Base-by-base conservation (phyloP, 1,284 basidiomycete genomes). In the Austroboletus novae-zelandiae region DNA sequence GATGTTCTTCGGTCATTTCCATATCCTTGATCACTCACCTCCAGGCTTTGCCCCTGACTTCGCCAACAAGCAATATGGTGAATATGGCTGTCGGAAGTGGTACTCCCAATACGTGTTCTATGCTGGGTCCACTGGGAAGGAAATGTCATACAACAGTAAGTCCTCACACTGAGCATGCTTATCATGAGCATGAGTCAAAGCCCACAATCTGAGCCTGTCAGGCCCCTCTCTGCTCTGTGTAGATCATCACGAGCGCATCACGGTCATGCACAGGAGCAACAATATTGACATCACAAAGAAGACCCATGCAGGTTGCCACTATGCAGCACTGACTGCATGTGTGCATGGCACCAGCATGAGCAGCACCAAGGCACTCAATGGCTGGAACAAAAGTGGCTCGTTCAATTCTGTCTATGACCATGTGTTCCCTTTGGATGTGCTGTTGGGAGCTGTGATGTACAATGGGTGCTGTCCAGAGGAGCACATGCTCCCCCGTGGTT, bases 11-110 rank as follows among this genome's bases (percentile, higher is more conserved):
- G 54, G 34, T 1, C 40, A 51, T 10, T 68, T 64, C 40, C 65
- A 68, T 37, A 36, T 68, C 14, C 13, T 55, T 4, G 40, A 45
- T 10, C 35, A 23, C 5, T 29, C 47, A 7, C 37, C 51, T 1
- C 64, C 57, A 3, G 42, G 49, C 18, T 68, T 66, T 41, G 47
- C 40, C 2, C 61, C 64, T 10, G 57, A 64, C 30, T 66, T 62
- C 36, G 9, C 47, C 0, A 51, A 36, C 15, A 40, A n/a, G 40
- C 8, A 13, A 51, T 52, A 48, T 39, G 60, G 58, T 0, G 51
- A 63, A 14, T 67, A 52, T 45, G 60, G 67, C 0, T 20, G 43
- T 8, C 51, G 55, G 1, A 47, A 54, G 11, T 68, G 66, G 66
- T 68, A 66, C 44, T 42, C 35, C 17, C 47, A 53, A 32, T 29